These are phyloP conservation scores for Psophocarpus tetragonolobus DNA, from an alignment of 306 rosid species.

Conservation along the genomic window DNA sequence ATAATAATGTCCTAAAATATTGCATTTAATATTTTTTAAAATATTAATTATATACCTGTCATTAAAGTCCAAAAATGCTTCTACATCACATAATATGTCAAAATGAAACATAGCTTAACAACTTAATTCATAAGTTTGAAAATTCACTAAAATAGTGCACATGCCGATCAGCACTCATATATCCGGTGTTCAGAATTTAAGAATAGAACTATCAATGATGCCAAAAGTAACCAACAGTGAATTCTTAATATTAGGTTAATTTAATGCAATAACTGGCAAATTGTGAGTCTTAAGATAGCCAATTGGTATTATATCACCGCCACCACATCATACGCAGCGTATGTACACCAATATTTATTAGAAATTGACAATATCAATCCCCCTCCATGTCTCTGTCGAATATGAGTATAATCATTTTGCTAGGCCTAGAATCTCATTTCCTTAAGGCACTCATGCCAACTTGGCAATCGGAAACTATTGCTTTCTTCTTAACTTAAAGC, in stretches of 20 bases:
- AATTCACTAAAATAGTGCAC: not conserved
- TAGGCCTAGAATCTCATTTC: not conserved
- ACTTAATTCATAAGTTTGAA: not conserved
- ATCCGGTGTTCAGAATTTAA: not conserved
- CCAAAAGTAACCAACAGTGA: not conserved
- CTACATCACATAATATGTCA: conserved; percentile 33
- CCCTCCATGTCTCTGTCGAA: not conserved
- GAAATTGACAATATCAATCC: not conserved
- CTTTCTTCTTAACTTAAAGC: not conserved
- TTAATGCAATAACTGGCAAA: not conserved
- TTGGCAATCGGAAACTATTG: not conserved
- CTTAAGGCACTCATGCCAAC: not conserved
- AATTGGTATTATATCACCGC: not conserved
- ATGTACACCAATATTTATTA: not conserved
- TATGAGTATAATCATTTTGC: not conserved
- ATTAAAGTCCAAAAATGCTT: conserved; percentile 28
- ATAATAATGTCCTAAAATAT: too few species aligned
- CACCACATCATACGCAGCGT: not conserved
- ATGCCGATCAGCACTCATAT: not conserved
- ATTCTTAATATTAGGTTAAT: not conserved
- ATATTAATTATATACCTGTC: conserved; percentile 24
- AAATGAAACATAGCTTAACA: not conserved
- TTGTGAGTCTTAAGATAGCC: not conserved
- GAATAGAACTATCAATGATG: not conserved
- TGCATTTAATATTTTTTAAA: too few species aligned